Evolutionary conservation across 2,329 filamentous ascomycete species (phyloP), one percentile per base, ranked within the genome.

Genomic region (Coniosporium tulheliwenetii): DNA sequence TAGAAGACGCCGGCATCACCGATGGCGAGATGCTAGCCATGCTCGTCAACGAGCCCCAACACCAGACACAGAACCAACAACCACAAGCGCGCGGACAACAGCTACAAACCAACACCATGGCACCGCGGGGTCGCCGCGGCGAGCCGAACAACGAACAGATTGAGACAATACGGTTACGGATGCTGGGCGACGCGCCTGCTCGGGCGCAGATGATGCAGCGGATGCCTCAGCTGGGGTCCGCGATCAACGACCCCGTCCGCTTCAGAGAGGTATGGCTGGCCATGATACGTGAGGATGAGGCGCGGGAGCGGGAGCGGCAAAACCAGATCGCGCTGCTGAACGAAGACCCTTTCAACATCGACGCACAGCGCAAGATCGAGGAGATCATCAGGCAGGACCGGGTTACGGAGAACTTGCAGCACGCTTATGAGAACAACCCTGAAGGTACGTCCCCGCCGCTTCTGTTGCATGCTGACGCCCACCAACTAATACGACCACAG

Each of bases 331-430:
- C 79, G 45, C 71, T 82, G 53, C 69, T 96, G 45, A 95, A 96
- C 57, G 81, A 86, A 8, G 91, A 98, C 53, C 87, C 89, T 1
- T 95, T 96, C 63, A 89, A 98, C 56, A 66, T 85, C 19, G 87
- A 95, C 48, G 85, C 87, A 8, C 91, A 98, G 63, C 73, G 73
- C 37, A 85, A 81, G 64, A 98, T 98, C 46, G 89, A 91, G 56
- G 91, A 98, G 64, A 93, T 96, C 62, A 98, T 98, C 55, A 79
- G 91, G 41, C 84, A 95, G 62, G 84, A 96, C 63, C 73, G 81
- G 12, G 89, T 98, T 37, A 86, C 89, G 61, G 86, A 95, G 64
- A 98, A 98, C 55, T 62, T 96, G 44, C 86, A 96, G 56, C 91
- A 87, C 62, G 91, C 91, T 35, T 89, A 95, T 73, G 89, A 96